These are phyloP conservation scores for Vinca minor DNA, from an alignment of 257 asterid genomes.

Conservation along the genomic window DNA sequence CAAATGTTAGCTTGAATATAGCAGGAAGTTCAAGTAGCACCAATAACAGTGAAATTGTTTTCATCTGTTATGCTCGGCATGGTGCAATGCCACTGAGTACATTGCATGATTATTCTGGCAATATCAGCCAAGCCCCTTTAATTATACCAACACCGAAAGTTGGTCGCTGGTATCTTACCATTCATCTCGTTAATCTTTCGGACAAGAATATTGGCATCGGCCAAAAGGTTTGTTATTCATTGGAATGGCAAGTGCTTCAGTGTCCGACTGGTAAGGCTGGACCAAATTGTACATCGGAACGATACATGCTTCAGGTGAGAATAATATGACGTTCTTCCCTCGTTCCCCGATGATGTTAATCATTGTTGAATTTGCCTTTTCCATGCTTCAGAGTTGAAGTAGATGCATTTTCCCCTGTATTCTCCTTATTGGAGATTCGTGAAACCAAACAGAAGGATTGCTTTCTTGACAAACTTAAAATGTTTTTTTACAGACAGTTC, in stretches of 20 bases:
- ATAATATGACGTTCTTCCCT: conserved; percentile 9
- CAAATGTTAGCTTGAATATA: conserved; percentile 38
- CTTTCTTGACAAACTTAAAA: conserved; percentile 20
- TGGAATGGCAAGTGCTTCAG: conserved; percentile 59
- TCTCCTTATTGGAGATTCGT: no score
- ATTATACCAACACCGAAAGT: conserved; percentile 58
- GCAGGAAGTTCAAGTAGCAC: conserved; percentile 33
- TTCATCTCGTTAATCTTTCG: conserved; percentile 44
- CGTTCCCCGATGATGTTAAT: no score
- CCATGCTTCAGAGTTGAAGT: no score
- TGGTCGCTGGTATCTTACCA: conserved; percentile 72
- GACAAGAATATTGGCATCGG: conserved; percentile 19
- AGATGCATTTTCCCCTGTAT: no score
- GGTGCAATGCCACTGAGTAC: conserved; percentile 47
- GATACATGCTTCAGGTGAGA: conserved; percentile 71
- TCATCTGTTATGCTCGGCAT: conserved; percentile 62
- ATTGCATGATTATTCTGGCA: conserved; percentile 63
- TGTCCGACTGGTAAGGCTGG: conserved; percentile 83
- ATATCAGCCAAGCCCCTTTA: conserved; percentile 50
- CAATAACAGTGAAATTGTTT: no score
- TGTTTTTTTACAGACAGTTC: conserved; percentile 57
- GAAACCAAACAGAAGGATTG: neutral
- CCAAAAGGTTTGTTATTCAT: conserved; percentile 55
- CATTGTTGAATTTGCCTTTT: no score
- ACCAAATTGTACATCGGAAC: conserved; percentile 63